Base-by-base conservation (phyloP, 1,284 basidiomycete genomes). In the Sutorius eximius region DNA sequence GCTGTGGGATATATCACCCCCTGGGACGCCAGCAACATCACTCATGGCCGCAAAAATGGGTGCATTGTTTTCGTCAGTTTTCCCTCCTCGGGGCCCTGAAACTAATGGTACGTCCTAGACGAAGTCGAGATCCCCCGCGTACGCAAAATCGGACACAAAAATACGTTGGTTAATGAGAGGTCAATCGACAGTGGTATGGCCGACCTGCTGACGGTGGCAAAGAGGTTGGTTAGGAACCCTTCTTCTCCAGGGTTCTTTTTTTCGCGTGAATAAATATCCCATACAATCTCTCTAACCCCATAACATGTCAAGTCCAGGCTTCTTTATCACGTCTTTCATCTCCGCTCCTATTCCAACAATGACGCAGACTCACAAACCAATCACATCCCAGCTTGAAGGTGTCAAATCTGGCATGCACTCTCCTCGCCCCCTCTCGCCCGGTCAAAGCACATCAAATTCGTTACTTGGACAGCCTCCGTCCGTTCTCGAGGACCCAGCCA, bases 21-120 rank as follows among this genome's bases (percentile, higher is more conserved):
- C 61, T 47, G 61, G 58, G 36, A 64, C 59, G 0, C 65, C 70
- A 29, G 55, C 73, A 27, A 69, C 75, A 48, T 60, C 69, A 18
- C 58, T 77, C 18, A 57, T 73, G 41, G 67, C 70, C 24, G 66
- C 70, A 6, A 77, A 74, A 56, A 76, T 83, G 68, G 81, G 81
- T 79, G 52, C 5, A 47, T 53, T 49, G 11, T 15, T 12, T 53
- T 44, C 27, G 3, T 50, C 38, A 5, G 29, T 30, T 36, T 13
- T 49, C 32, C 49, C n/a, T 37, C 29, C 27, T 33, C 24, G 22
- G 33, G 22, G n/a, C 8, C 48, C 42, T 18, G 53, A 38, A 58
- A 36, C 13, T 49, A 40, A 65, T 42, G 9, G 5, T 20, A 48
- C 46, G 34, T 45, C 42, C 36, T 27, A 69, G 67, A 69, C 46